A percentile compares a stretch with the other conserved stretches of the same genome.
These are phyloP conservation scores for Cystofilobasidium capitatum DNA, from an alignment of 768 basidiomycete species.

Conservation along the genomic window DNA sequence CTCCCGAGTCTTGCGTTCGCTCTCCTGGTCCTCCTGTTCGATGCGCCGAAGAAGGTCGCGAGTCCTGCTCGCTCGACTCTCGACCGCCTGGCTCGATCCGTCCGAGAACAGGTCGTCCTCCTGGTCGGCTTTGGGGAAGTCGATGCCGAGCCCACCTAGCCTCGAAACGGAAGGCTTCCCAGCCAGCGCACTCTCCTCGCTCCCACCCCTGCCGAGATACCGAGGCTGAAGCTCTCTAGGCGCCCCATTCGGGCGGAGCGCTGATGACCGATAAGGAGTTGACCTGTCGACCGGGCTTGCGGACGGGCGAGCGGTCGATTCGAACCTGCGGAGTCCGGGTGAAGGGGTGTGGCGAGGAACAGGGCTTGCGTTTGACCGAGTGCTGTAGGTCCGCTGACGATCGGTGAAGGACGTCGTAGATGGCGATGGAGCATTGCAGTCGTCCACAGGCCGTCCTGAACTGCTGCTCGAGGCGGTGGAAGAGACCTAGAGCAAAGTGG, in stretches of 20 bases:
- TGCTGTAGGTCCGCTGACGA: background rate
- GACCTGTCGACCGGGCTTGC: background rate
- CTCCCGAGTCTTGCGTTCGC: background rate
- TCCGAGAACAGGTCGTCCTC: background rate
- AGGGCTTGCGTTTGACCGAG: no score
- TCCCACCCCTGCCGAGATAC: background rate
- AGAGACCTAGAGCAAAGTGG: no score
- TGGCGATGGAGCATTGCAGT: no score
- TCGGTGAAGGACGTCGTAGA: no score
- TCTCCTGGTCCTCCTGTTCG: background rate
- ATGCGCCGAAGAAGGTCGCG: background rate
- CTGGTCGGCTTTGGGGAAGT: background rate
- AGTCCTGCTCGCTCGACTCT: background rate
- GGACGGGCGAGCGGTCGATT: background rate
- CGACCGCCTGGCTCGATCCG: background rate
- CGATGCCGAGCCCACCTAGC: background rate
- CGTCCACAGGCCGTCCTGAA: no score
- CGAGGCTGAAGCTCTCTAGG: background rate
- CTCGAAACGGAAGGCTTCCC: background rate
- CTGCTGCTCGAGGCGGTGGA: no score
- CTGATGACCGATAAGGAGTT: background rate
- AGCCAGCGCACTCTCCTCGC: background rate
- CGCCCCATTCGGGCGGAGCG: background rate
- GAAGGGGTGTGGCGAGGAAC: background rate
- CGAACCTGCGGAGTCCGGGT: background rate